Evolutionary conservation across 2,329 filamentous ascomycete species (phyloP).

Genomic region (Colletotrichum neosansevieriae): DNA sequence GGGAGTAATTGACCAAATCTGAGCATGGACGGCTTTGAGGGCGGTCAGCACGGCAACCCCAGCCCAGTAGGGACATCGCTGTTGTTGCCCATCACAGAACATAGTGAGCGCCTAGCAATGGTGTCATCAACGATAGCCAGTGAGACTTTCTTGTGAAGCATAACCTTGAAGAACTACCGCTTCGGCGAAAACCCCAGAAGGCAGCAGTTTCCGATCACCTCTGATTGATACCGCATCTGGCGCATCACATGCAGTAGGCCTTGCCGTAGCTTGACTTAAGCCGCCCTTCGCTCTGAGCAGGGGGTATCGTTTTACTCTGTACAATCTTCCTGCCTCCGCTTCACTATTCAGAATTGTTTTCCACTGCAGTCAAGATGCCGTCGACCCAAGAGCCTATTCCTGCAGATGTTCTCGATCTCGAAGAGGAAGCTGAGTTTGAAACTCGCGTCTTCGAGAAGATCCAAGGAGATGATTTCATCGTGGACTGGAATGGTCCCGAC

Average conservation of each 20-base stretch:
- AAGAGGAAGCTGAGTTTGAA: neutral
- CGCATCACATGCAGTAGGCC: neutral
- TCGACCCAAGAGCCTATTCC: neutral
- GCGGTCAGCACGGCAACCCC: neutral
- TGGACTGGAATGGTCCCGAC: slow-evolving; percentile 6
- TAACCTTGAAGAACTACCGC: neutral
- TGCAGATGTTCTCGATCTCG: neutral
- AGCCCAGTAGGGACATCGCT: neutral
- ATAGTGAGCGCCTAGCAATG: neutral
- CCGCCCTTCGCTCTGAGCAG: neutral
- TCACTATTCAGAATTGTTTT: neutral
- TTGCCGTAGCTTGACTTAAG: neutral
- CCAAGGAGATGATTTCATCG: slow-evolving; percentile 20
- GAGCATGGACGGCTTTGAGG: neutral
- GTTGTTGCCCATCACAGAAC: too few relatives aligned
- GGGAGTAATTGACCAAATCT: neutral
- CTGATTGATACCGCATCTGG: neutral
- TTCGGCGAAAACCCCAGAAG: neutral
- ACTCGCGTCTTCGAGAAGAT: slow-evolving; percentile 7
- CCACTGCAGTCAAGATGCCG: neutral
- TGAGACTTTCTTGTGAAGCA: neutral
- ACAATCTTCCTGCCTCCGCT: neutral
- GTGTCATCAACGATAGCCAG: neutral
- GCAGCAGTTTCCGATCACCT: neutral
- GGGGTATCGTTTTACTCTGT: rapidly evolving